Percentiles rank a stretch among this genome's conserved stretches.
Conservation (phyloP, 2,329 filamentous ascomycete species). For the Aspergillus sp. region DNA sequence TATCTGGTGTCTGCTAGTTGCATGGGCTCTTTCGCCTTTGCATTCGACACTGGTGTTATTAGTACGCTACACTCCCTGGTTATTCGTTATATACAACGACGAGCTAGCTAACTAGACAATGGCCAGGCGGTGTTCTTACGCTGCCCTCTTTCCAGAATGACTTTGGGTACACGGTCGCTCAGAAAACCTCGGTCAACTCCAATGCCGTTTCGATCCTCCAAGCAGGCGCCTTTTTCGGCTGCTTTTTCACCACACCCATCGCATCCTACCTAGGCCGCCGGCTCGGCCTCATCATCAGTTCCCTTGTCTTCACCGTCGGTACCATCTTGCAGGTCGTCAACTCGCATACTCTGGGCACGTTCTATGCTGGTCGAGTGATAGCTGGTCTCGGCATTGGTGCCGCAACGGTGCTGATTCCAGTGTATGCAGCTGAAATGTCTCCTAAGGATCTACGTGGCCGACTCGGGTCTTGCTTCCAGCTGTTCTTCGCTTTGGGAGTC, state of each 20-base stretch:
- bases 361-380: conserved; percentile 51
- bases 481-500: conserved; percentile 42
- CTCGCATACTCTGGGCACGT: conserved; percentile 45
- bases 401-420: conserved; percentile 45
- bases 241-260: conserved; percentile 51
- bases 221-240: conserved; percentile 55
- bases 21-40: conserved; percentile 44
- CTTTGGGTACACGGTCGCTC: conserved; percentile 37
- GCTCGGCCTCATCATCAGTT: conserved; percentile 47
- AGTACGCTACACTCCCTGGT: conserved; percentile 17
- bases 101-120: conserved; percentile 4
- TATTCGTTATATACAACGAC: background rate
- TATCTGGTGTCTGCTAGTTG: conserved; percentile 41
- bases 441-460: conserved; percentile 45
- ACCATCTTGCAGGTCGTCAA: conserved; percentile 52
- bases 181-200: conserved; percentile 48
- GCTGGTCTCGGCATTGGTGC: conserved; percentile 51
- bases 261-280: conserved; percentile 49
- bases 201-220: conserved; percentile 54
- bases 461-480: conserved; percentile 43
- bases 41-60: conserved; percentile 44
- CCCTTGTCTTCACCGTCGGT: conserved; percentile 41
- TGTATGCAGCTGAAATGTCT: conserved; percentile 46
- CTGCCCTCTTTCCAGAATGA: conserved; percentile 46
- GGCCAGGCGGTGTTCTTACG: conserved; percentile 48